Evolutionary conservation across 2,329 filamentous ascomycete species (phyloP), one percentile per base, ranked within the genome.

Genomic region (Sclerotinia subarctica): DNA sequence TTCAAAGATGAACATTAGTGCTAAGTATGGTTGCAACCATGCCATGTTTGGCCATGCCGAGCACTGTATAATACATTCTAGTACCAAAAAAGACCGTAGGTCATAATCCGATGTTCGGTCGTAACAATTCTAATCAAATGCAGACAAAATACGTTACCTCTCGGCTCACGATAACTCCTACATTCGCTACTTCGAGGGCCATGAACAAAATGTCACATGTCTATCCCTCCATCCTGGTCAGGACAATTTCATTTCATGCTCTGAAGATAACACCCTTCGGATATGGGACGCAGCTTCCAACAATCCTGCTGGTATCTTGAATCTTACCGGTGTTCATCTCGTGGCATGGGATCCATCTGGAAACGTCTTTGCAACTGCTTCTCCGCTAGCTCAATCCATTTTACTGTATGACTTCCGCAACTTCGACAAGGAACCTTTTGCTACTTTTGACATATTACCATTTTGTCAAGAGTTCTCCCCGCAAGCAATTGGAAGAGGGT

Each of bases 141-240:
- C n/a, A 90, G 90, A 94, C 82, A 93, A 88, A 75, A 96, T 91
- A 73, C 90, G 88, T 77, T 97, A 91, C 80, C 90, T 93, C 70
- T 96, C 87, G 68, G 97, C 90, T 17, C 95, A 99, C 79, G 95
- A 98, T 79, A 97, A 98, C 81, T 91, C 90, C 69, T 99, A 96
- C 79, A 91, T 98, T 70, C 91, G 95, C 71, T 99, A 99, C 80
- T 99, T 98, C 78, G 90, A 92, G 70, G 95, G 94, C 62, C 95
- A 99, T 79, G 90, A 91, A 53, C 90, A 86, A 69, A 84, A 89
- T 67, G 95, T 99, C 47, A 98, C 94, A 24, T 90, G 86, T 70
- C 85, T 99, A 38, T 83, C 90, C 1, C 85, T 98, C 71, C 94
- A 94, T 72, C 95, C 95, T 0, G 91, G 92, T 59, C 88, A 86